phyloP scores from a whole-genome alignment of 2,329 filamentous ascomycete genomes.

The Colletotrichum sp. region DNA sequence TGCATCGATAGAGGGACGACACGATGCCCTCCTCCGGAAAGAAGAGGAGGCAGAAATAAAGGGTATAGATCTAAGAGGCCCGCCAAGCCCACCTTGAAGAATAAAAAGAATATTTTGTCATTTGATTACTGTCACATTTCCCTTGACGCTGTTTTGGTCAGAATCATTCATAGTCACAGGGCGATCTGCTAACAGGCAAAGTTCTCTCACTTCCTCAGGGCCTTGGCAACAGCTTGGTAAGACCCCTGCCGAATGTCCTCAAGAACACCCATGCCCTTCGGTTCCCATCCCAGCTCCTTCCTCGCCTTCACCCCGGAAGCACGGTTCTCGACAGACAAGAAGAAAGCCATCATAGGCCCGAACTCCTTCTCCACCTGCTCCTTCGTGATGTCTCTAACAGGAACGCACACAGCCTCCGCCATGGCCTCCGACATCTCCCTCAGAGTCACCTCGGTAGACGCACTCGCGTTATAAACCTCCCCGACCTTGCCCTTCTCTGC shows the following conservation, averaged over 20 bases:
- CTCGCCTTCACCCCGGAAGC: conserved; percentile 39
- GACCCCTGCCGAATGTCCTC: conserved; percentile 35
- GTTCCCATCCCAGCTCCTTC: conserved; percentile 42
- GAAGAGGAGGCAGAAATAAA: background rate
- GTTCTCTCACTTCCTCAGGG: conserved; percentile 3
- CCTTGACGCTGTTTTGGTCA: background rate
- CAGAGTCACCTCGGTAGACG: conserved; percentile 32
- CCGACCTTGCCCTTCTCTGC: conserved; percentile 29
- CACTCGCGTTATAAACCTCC: conserved; percentile 37
- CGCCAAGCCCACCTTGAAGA: background rate
- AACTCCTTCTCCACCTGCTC: conserved; percentile 29
- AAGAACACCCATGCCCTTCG: conserved; percentile 35
- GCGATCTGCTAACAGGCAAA: background rate
- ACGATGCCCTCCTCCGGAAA: background rate
- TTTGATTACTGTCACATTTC: background rate
- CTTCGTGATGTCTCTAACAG: conserved; percentile 22
- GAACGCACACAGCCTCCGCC: conserved; percentile 24
- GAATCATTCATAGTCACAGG: background rate
- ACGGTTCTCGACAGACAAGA: conserved; percentile 37
- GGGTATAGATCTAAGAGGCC: background rate
- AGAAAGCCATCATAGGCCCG: conserved; percentile 34
- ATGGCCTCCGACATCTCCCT: conserved; percentile 31
- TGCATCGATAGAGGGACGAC: background rate
- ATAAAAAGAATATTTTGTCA: background rate
- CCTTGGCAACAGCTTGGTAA: conserved; percentile 23